Conservation (phyloP, 495 filamentous ascomycete genomes). For the Xylaria bambusicola region DNA sequence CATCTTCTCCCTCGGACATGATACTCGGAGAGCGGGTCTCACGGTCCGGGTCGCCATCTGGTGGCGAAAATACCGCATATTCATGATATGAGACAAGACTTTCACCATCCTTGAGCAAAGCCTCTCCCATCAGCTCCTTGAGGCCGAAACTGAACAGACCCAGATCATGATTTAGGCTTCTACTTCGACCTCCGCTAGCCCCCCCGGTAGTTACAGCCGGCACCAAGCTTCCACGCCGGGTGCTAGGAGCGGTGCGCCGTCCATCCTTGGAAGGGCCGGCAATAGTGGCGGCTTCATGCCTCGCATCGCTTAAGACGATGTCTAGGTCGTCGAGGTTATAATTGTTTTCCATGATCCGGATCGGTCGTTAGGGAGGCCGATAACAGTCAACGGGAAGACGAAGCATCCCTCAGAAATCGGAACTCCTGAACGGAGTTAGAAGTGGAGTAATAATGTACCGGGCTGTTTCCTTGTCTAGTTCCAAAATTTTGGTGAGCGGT, state of each 20-base stretch:
- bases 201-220: neutral
- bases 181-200: neutral
- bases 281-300: slow-evolving; percentile 24
- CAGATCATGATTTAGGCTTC: slow-evolving; percentile 11
- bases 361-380: slow-evolving; percentile 2
- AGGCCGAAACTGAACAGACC: slow-evolving; percentile 33
- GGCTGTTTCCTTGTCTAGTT: neutral
- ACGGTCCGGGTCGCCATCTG: slow-evolving; percentile 14
- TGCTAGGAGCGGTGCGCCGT: slow-evolving; percentile 30
- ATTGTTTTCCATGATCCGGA: slow-evolving; percentile 17
- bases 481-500: neutral
- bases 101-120: slow-evolving; percentile 22
- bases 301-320: slow-evolving; percentile 26
- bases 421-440: slow-evolving; percentile 7
- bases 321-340: slow-evolving; percentile 36
- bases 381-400: slow-evolving; percentile 13
- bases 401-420: slow-evolving; percentile 3
- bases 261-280: slow-evolving; percentile 21
- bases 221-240: slow-evolving; percentile 30
- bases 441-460: neutral
- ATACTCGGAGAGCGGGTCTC: slow-evolving; percentile 31
- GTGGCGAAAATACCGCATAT: slow-evolving; percentile 32
- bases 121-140: slow-evolving; percentile 24
- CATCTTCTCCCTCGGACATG: slow-evolving; percentile 33
- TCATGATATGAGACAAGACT: slow-evolving; percentile 36